Evolutionary conservation across 495 filamentous ascomycete genomes (phyloP), one percentile per base, ranked within the genome.

Genomic region (Penicillium parvum): DNA sequence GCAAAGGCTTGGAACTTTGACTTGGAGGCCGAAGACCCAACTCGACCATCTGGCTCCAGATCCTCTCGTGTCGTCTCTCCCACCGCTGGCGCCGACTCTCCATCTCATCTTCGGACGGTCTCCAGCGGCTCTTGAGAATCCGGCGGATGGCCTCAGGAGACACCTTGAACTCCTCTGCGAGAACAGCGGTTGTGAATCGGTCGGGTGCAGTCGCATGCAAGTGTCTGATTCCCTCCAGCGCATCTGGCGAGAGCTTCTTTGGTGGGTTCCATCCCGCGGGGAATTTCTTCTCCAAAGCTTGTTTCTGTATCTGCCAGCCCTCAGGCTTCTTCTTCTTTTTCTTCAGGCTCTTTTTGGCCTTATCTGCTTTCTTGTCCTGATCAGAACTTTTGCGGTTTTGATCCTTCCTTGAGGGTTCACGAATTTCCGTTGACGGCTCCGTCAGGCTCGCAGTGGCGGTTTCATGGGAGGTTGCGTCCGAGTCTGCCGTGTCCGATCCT

Each of bases 191-290:
- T 14, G 85, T 82, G 68, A 87, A 95, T 36, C 69, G 63, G 1
- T 85, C 75, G 0, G 92, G 89, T 32, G 85, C 80, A 48, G 86
- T 77, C 2, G 73, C 63, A 57, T 95, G 78, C 16, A 98, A 71
- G 20, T 82, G 79, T 14, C 86, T 81, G 43, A 97, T 96, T 19
- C 88, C 89, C 11, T 89, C 84, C 8, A 95, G 58, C 8, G 91
- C 86, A 61, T 96, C 90, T 0, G 91, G 92, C 0, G 92, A 97
- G 1, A 98, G 78, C 43, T 81, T 81, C 66, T 94, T 97, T 18
- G 72, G 72, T 16, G 92, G 89, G 28, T 73, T 68, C 90, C 91
- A 98, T 5, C 82, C 81, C 1, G 52, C 61, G 1, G 79, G 74
- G 52, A 96, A 95, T 57, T 96, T 96, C 20, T 72, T 53, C 40